These are phyloP conservation scores for Fusarium guadeloupense DNA, from an alignment of 2,329 filamentous ascomycete species.

Conservation along the genomic window DNA sequence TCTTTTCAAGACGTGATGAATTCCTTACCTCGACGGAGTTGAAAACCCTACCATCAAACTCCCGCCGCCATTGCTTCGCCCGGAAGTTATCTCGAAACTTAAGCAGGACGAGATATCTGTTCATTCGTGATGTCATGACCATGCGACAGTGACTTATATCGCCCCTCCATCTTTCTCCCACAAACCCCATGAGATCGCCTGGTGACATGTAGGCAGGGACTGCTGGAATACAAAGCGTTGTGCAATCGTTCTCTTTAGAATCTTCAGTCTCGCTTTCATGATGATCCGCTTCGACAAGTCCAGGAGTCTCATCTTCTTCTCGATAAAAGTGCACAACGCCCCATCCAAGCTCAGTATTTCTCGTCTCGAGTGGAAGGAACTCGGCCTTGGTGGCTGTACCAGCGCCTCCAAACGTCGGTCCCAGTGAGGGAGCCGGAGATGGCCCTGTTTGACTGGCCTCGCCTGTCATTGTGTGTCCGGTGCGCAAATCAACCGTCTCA, in stretches of 20 bases:
- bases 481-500: slow-evolving; percentile 78
- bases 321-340: slow-evolving; percentile 94
- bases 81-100: slow-evolving; percentile 83
- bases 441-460: slow-evolving; percentile 54
- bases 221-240: slow-evolving; percentile 90
- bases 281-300: slow-evolving; percentile 51
- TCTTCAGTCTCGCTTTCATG: slow-evolving; percentile 43
- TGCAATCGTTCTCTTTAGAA: slow-evolving; percentile 70
- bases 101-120: slow-evolving; percentile 94
- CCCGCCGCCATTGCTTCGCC: slow-evolving; percentile 81
- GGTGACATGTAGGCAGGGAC: slow-evolving; percentile 95
- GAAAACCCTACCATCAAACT: slow-evolving; percentile 93
- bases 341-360: slow-evolving; percentile 84
- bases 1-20: background rate
- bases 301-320: slow-evolving; percentile 78
- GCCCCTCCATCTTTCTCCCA: slow-evolving; percentile 86
- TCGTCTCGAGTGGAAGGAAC: slow-evolving; percentile 75
- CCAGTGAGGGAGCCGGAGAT: slow-evolving; percentile 62
- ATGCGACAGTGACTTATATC: slow-evolving; percentile 94
- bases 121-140: slow-evolving; percentile 87
- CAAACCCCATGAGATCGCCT: slow-evolving; percentile 88
- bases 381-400: slow-evolving; percentile 85
- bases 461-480: slow-evolving; percentile 46
- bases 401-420: slow-evolving; percentile 64
- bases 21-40: slow-evolving; percentile 82